phyloP scores from a whole-genome alignment of 495 filamentous ascomycete species.

The Penicillium cataractarum region DNA sequence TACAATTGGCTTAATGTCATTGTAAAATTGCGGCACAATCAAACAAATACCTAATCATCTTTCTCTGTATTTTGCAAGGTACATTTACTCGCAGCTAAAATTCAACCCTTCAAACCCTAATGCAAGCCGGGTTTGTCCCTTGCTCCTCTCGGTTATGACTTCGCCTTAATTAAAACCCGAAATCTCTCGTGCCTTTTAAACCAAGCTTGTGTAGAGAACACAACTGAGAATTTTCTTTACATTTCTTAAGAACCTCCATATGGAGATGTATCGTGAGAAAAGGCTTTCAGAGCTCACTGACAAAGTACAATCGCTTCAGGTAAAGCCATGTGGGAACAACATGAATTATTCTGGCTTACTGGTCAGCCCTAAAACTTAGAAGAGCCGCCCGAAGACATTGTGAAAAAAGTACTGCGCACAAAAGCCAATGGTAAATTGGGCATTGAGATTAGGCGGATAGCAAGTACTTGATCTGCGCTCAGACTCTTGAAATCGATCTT shows the following conservation, averaged over 20 bases:
- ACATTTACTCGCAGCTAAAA: too few relatives aligned
- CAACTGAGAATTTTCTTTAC: too few relatives aligned
- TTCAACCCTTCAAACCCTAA: too few relatives aligned
- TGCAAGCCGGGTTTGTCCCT: too few relatives aligned
- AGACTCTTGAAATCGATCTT: background rate
- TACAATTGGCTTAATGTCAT: background rate
- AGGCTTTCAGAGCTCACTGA: too few relatives aligned
- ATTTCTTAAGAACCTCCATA: too few relatives aligned
- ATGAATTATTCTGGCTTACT: too few relatives aligned
- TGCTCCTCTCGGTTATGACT: background rate
- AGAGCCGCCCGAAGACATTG: background rate
- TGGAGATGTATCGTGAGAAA: too few relatives aligned
- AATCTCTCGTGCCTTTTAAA: background rate
- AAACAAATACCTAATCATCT: background rate
- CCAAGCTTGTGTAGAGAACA: too few relatives aligned
- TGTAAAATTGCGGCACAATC: background rate
- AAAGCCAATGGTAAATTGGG: background rate
- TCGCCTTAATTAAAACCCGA: background rate
- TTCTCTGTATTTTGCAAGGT: too few relatives aligned
- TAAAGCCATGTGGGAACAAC: too few relatives aligned
- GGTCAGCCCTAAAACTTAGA: background rate
- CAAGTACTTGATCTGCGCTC: background rate
- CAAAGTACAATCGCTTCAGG: too few relatives aligned
- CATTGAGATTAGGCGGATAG: background rate
- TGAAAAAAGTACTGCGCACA: background rate